phyloP scores from a whole-genome alignment of 306 rosid species.

The Malus fusca region DNA sequence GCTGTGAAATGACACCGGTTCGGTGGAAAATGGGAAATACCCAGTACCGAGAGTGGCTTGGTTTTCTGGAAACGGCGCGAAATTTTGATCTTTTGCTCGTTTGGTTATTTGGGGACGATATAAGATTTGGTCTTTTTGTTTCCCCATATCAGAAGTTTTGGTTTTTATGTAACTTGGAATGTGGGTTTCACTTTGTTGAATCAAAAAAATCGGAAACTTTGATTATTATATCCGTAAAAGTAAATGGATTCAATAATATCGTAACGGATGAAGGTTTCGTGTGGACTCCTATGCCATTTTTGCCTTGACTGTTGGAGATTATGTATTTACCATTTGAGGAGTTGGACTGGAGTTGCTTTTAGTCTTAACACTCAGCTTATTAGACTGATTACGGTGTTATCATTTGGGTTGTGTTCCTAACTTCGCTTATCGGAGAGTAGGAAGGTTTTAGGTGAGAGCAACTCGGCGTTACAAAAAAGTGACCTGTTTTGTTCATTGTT shows the following conservation, averaged over 20 bases:
- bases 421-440: background rate
- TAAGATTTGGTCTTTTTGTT: background rate
- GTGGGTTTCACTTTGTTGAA: background rate
- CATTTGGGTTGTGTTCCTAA: background rate
- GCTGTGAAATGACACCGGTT: background rate
- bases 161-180: background rate
- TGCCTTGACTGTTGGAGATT: background rate
- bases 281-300: background rate
- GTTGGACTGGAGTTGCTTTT: background rate
- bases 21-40: background rate
- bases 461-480: background rate
- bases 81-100: background rate
- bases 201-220: background rate
- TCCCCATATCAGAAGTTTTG: background rate
- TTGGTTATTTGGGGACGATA: background rate
- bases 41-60: background rate
- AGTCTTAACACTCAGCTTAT: background rate
- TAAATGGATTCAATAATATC: background rate
- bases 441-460: background rate
- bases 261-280: background rate
- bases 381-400: background rate
- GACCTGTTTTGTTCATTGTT: background rate
- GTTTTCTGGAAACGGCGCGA: background rate
- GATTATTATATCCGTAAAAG: background rate
- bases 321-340: background rate